Evolutionary conservation across 2,329 filamentous ascomycete genomes (phyloP), one percentile per base, ranked within the genome.

Genomic region (Colletotrichum lindemuthianum): DNA sequence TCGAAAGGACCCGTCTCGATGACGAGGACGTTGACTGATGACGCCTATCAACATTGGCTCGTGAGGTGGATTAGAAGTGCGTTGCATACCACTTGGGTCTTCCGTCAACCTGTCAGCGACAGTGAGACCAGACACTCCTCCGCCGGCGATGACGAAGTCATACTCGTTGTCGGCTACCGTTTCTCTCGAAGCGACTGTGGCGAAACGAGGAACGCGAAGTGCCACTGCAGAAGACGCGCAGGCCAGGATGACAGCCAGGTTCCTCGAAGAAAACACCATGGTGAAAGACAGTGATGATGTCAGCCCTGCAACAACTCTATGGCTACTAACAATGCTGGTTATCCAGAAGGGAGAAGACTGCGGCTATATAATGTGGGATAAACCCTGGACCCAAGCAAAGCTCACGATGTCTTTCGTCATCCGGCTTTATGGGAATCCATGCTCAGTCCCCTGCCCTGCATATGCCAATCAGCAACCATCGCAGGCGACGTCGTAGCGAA

Each of bases 1-100:
- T 74, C 70, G 12, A 73, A 67, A 4, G 72, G 71, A 2, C 72
- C 70, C 16, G 69, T 68, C 49, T 74, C 72, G 6, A 74, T 71
- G 41, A 74, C 71, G 8, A 74, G 69, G 5, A 73, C 72, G 32
- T 51, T 69, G 39, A 73, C 71, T 74, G 44, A 15, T 2, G n/a
- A 3, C 1, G 33, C n/a, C 11, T 10, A 15, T 56, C 5, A 57
- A 33, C 9, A n/a, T 7, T 13, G 4, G 3, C 24, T 10, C 2
- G 3, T 15, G 16, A 11, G 24, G 1, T 24, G 8, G 2, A 12
- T 12, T 2, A 24, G 1, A 2, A 10, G 8, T 8, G 52, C 7
- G 15, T 8, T 33, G n/a, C 34, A 7, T 16, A 61, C 59, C n/a
- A 10, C 37, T 45, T 4, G 59, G 59, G 32, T 63, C 60, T 16